A percentile compares a stretch with the other conserved stretches of the same genome.
phyloP scores from a whole-genome alignment of 2,329 filamentous ascomycete species.

The Aureobasidium vineae region DNA sequence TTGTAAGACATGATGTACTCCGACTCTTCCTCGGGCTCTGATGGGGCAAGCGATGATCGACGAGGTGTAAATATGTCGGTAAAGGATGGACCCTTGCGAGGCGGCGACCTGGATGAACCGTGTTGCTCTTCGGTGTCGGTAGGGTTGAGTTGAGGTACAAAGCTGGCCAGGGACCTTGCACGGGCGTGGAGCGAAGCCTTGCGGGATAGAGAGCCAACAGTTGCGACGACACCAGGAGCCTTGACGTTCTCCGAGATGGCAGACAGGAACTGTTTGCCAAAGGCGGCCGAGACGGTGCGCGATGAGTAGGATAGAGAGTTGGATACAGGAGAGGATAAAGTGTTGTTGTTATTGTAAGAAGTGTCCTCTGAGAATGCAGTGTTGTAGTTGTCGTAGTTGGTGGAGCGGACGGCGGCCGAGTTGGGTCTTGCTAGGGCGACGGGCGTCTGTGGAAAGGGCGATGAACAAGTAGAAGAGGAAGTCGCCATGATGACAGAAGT shows the following conservation, averaged over 20 bases:
- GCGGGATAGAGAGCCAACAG: constrained; percentile 25
- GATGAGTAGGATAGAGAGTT: constrained; percentile 15
- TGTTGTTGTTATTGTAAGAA: constrained; percentile 17
- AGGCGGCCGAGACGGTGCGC: constrained; percentile 18
- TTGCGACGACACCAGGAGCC: constrained; percentile 23
- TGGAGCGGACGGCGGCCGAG: constrained; percentile 9
- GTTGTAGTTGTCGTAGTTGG: constrained; percentile 23
- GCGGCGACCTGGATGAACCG: constrained; percentile 24
- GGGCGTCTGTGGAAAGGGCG: constrained; percentile 22
- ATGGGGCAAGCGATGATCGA: constrained; percentile 22
- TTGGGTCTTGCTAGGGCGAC: constrained; percentile 2
- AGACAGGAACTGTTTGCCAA: constrained; percentile 28
- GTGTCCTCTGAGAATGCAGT: constrained; percentile 24
- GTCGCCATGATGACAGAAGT: not conserved
- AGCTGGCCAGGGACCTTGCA: constrained; percentile 26
- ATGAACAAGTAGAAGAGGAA: constrained; percentile 3
- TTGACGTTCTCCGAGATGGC: constrained; percentile 29
- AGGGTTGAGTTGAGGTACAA: constrained; percentile 19
- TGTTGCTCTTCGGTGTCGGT: constrained; percentile 1
- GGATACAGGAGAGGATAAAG: not conserved
- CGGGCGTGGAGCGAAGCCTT: constrained; percentile 27
- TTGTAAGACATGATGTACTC: constrained; percentile 41
- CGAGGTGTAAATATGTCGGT: constrained; percentile 26
- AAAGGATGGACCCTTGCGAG: constrained; percentile 24
- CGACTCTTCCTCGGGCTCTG: constrained; percentile 34